These are phyloP conservation scores for Rhizophagus prolifer DNA, from an alignment of 192 early-diverging fungal genomes.

Conservation along the genomic window DNA sequence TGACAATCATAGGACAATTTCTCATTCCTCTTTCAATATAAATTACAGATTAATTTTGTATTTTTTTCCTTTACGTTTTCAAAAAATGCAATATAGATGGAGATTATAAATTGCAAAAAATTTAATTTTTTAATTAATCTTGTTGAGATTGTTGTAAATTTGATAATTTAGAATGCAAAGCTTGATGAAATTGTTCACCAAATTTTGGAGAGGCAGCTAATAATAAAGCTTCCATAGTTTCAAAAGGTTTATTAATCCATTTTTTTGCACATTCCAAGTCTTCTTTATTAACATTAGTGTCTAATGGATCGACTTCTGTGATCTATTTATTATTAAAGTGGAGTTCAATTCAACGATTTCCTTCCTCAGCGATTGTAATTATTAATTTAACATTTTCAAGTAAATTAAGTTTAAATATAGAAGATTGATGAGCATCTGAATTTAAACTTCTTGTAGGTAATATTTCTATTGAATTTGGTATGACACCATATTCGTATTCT, in stretches of 20 bases:
- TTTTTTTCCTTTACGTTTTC: not conserved
- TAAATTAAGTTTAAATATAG: not conserved
- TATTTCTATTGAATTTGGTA: slow-evolving; percentile 19
- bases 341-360: not conserved
- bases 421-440: not conserved
- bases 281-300: not conserved
- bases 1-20: not conserved
- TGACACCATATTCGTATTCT: slow-evolving; percentile 22
- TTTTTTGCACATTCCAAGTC: slow-evolving; percentile 24
- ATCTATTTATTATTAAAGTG: slow-evolving; percentile 2
- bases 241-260: slow-evolving; percentile 32
- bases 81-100: not conserved
- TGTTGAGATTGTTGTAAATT: slow-evolving; percentile 23
- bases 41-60: not conserved
- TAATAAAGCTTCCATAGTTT: slow-evolving; percentile 43
- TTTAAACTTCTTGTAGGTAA: not conserved
- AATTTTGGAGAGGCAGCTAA: slow-evolving; percentile 39
- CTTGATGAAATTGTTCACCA: slow-evolving; percentile 36
- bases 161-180: slow-evolving; percentile 36
- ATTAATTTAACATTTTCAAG: slow-evolving; percentile 22
- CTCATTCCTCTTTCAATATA: not conserved
- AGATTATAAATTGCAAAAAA: not conserved
- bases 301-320: not conserved
- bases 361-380: slow-evolving; percentile 3
- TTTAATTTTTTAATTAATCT: not conserved